These are phyloP conservation scores for Venturiaceae sp. DNA, from an alignment of 2,329 filamentous ascomycete genomes.

Conservation along the genomic window DNA sequence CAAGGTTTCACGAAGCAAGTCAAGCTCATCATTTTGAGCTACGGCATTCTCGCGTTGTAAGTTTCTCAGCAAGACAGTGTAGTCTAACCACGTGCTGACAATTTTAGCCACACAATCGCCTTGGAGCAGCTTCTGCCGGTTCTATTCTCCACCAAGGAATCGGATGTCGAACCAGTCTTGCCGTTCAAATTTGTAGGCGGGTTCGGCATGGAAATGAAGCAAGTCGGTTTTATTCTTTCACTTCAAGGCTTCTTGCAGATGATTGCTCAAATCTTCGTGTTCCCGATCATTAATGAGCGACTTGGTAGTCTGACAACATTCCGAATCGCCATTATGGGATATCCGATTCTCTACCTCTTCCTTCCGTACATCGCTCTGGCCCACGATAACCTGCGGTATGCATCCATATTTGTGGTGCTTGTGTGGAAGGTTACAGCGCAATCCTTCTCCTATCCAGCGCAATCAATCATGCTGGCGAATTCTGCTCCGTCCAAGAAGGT, in stretches of 20 bases:
- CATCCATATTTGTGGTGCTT: constrained; percentile 66
- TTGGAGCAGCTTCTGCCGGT: constrained; percentile 92
- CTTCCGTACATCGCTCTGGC: constrained; percentile 86
- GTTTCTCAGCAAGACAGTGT: constrained; percentile 30
- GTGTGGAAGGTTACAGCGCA: constrained; percentile 91
- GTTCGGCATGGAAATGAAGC: constrained; percentile 72
- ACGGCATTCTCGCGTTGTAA: constrained; percentile 91
- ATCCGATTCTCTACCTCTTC: constrained; percentile 78
- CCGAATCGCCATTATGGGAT: constrained; percentile 68
- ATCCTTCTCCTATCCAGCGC: constrained; percentile 83
- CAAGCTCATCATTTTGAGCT: constrained; percentile 77
- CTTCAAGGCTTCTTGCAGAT: constrained; percentile 86
- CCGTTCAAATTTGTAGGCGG: constrained; percentile 88
- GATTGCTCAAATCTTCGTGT: constrained; percentile 73
- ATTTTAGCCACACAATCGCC: constrained; percentile 82
- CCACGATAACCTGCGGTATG: constrained; percentile 59
- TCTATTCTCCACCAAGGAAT: constrained; percentile 65
- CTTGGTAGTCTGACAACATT: constrained; percentile 77
- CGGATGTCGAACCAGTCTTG: constrained; percentile 43
- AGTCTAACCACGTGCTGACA: background rate
- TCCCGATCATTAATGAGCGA: constrained; percentile 64
- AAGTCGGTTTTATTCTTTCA: constrained; percentile 80
- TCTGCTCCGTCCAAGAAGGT: constrained; percentile 75
- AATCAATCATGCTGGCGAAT: constrained; percentile 82
- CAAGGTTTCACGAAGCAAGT: constrained; percentile 78